phyloP scores from a whole-genome alignment of 2,329 filamentous ascomycete species.

The Talaromyces sp. region DNA sequence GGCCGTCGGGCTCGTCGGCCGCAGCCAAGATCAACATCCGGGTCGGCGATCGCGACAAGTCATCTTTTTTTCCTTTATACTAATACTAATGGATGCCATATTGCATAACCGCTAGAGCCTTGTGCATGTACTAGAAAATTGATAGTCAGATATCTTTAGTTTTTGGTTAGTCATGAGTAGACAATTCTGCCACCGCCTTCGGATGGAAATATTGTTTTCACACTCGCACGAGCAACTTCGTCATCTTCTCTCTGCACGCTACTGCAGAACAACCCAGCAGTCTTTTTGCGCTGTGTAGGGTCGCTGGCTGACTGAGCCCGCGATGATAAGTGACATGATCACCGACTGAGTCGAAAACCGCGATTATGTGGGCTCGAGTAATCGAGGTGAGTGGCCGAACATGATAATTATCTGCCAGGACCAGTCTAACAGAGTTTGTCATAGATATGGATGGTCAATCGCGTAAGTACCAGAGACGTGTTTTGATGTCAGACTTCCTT shows the following conservation, averaged over 20 bases:
- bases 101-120: neutral
- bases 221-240: neutral
- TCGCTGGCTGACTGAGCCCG: neutral
- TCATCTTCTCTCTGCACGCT: neutral
- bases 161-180: neutral
- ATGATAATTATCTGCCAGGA: neutral
- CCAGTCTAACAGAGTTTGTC: neutral
- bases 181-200: neutral
- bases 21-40: neutral
- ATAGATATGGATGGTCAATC: conserved; percentile 32
- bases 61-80: neutral
- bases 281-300: neutral
- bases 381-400: conserved; percentile 27
- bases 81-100: too few species aligned
- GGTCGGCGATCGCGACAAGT: neutral
- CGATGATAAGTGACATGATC: neutral
- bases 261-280: neutral
- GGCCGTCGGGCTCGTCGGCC: neutral
- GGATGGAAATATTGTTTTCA: neutral
- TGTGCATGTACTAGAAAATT: neutral
- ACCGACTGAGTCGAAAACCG: conserved; percentile 6
- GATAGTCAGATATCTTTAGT: too few species aligned
- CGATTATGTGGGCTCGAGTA: conserved; percentile 20
- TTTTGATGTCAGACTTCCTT: neutral
- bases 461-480: conserved; percentile 24